These are phyloP conservation scores for Syzygium aqueum DNA, from an alignment of 345 rosid species.

Conservation along the genomic window DNA sequence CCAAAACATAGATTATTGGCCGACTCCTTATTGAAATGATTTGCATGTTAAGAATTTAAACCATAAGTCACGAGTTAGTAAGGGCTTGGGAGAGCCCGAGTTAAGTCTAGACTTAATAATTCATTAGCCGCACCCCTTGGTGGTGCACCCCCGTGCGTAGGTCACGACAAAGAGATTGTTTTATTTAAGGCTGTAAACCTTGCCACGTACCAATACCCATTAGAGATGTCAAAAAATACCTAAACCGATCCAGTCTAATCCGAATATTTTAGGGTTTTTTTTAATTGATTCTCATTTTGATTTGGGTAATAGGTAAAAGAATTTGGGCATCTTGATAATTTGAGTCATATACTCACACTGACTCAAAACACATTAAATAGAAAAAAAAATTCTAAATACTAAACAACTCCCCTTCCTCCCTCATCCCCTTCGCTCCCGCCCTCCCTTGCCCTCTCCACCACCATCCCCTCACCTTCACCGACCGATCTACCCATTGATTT, in stretches of 20 bases:
- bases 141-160: no score
- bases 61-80: no score
- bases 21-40: no score
- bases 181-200: background rate
- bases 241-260: background rate
- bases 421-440: background rate
- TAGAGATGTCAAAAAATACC: background rate
- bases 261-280: accelerated
- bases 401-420: background rate
- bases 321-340: background rate
- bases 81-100: no score
- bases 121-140: no score
- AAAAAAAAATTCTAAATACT: background rate
- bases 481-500: background rate
- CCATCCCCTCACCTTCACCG: background rate
- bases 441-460: background rate
- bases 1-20: no score
- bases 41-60: no score
- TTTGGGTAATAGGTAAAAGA: background rate
- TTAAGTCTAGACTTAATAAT: no score
- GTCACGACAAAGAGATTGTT: background rate
- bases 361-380: background rate
- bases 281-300: background rate
- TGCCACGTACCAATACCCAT: background rate
- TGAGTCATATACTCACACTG: background rate